Evolutionary conservation across 1,284 basidiomycete genomes (phyloP), one percentile per base, ranked within the genome.

Genomic region (Exsudoporus floridanus): DNA sequence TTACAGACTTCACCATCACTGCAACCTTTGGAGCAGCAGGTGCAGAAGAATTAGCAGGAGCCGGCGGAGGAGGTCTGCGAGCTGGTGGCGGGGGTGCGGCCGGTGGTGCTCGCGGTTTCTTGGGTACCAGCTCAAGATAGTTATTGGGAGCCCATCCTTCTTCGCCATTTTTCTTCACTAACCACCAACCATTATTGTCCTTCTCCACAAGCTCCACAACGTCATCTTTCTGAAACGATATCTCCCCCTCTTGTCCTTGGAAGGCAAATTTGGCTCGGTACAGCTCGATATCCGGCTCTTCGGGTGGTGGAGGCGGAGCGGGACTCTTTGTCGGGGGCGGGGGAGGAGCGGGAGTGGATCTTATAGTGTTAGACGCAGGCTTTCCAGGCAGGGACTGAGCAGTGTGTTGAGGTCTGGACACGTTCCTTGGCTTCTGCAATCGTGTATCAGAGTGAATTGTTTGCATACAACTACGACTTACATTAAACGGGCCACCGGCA

Each of bases 131-230:
- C 66, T 95, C 91, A 25, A 95, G 83, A 66, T 98, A 98, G 71
- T 98, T 97, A 58, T 88, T 88, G 2, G 96, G 96, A 16, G 94
- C 91, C 95, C 95, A 99, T 14, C 94, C 96, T 70, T 98, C 94
- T 21, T 76, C 73, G 1, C 81, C 83, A 51, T 80, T 81, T 74
- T 92, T 95, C 77, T 90, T 92, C 46, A 98, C 88, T 39, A 98
- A 79, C 94, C 96, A 98, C 96, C 96, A 99, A 59, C 90, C 94
- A 64, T 94, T 94, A 55, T 92, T 83, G 59, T 97, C 94, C 75
- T 98, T 94, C 75, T 97, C 88, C 48, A 95, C 78, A 13, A 99
- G 78, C 71, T 98, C 94, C 2, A 98, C 90, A 4, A 92, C 56
- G 55, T 98, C 96, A 63, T 94, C 96, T 72, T 98, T 98, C 60